Evolutionary conservation across 2,329 filamentous ascomycete species (phyloP), one percentile per base, ranked within the genome.

Genomic region (Myotisia sp.): DNA sequence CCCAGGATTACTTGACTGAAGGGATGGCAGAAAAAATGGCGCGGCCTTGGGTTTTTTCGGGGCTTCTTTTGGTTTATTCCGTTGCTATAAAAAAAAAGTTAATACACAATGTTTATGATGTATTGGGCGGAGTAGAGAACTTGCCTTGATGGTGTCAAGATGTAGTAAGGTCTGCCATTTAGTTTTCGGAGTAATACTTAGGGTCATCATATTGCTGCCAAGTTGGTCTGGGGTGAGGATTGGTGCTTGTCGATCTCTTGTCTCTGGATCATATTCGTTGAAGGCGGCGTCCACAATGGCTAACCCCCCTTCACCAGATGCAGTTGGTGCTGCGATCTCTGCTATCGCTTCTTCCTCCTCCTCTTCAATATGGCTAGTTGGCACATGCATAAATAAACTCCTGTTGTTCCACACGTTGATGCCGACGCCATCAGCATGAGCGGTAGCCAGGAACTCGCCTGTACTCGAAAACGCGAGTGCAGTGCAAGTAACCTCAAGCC

Each of bases 321-420:
- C 73, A 0, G 80, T 85, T 1, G 85, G 85, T 2, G 69, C 70
- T 4, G 67, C 60, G 12, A 84, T 68, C 8, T 73, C 61, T 5
- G 64, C 64, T 27, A 92, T 73, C 29, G 83, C 76, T 36, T 73
- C 69, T 43, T 92, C 83, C 3, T 79, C 77, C 38, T 73, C 69
- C 42, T 92, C 83, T 3, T 79, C 77, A 38, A 98, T 80, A 47
- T 90, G 82, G 13, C 79, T 70, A 1, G 85, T 92, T 0, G 86
- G 78, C 0, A 93, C 75, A 47, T 93, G 85, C 37, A 77, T 81
- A 64, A 93, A 98, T 1, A 95, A 65, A 0, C 80, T 79, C 50
- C 82, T 82, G 59, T 98, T 98, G 14, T 83, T 94, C 87, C 90
- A 98, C 30, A 98, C 73, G 45, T 83, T 78, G n/a, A 98, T 78